Base-by-base conservation (phyloP, 495 filamentous ascomycete genomes). In the Hypoxylon fragiforme region DNA sequence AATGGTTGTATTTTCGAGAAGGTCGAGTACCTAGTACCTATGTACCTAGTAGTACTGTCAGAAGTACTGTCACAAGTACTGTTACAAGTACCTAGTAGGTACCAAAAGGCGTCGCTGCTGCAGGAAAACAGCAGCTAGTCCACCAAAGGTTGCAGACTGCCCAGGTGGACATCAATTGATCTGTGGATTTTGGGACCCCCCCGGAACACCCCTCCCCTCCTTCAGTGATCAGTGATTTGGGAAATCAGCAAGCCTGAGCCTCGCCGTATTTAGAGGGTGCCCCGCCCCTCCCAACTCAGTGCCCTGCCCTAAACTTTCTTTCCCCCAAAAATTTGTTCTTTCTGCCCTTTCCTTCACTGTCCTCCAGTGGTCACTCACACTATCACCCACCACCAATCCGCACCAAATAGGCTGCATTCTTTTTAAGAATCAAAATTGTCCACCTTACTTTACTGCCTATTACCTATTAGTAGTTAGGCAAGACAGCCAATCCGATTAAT, bases 211-310 rank as follows among this genome's bases (percentile, higher is more conserved):
- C 49, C 40, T 41, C 43, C 49, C 50, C 42, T 41, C 31, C 42
- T 46, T 41, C 48, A 60, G 47, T 60, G 63, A 63, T 65, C 50
- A 54, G 45, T 60, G 57, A 60, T 64, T 60, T 54, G 52, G 41
- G 52, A 63, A 67, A 67, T 67, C 65, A 67, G 64, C 60, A 62
- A 66, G 61, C 39, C 61, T 53, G 47, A 45, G 54, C 36, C 20
- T 52, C 38, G 48, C 45, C 52, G 44, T 68, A 68, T 66, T 68
- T 66, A 63, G 64, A 66, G 57, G 49, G 39, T 53, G 47, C 52
- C 57, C 58, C 50, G 60, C 64, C 64, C 61, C 62, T 64, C 54
- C 58, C 55, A 7, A 47, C 56, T 37, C 56, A 67, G 61, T 49
- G 48, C 50, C 11, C 39, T 63, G 34, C 64, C 58, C 58, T 58